phyloP scores from a whole-genome alignment of 352 stramenopile genomes.

The Phytophthora citrophthora region DNA sequence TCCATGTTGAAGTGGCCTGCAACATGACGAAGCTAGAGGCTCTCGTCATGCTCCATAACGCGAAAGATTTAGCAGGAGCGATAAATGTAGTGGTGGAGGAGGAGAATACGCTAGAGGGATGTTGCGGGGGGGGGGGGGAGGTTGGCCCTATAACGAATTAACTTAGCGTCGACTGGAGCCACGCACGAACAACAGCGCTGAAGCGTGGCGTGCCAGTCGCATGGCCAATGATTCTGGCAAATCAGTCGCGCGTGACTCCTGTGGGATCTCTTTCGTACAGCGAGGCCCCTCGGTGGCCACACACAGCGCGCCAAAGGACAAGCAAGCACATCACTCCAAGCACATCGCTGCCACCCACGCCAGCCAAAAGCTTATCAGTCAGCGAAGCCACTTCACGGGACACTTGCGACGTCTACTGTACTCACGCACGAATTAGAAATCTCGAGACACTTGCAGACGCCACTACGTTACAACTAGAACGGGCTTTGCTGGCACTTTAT shows the following conservation, averaged over 20 bases:
- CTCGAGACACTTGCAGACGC: conserved; percentile 8
- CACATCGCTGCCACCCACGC: conserved; percentile 6
- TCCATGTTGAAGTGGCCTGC: conserved; percentile 26
- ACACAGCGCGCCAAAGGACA: conserved; percentile 8
- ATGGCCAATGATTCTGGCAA: conserved; percentile 11
- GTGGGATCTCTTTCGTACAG: conserved; percentile 27
- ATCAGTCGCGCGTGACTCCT: conserved; percentile 28
- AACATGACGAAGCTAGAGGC: conserved; percentile 15
- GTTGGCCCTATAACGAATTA: too few species aligned
- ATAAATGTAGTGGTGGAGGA: not conserved
- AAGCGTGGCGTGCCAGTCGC: conserved; percentile 10
- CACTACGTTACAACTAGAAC: not conserved
- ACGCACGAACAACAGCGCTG: conserved; percentile 21
- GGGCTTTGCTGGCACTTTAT: not conserved
- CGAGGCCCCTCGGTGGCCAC: conserved; percentile 19
- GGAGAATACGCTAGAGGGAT: not conserved
- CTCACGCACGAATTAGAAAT: not conserved
- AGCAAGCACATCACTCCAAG: conserved; percentile 18
- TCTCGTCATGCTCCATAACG: conserved; percentile 17
- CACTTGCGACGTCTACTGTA: too few species aligned
- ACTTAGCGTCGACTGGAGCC: not conserved
- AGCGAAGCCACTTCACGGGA: conserved; percentile 11
- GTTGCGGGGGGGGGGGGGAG: too few species aligned
- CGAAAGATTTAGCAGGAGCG: conserved; percentile 11
- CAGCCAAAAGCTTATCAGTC: not conserved